These are phyloP conservation scores for Penicillium sp. DNA, from an alignment of 2,329 filamentous ascomycete genomes.

Conservation along the genomic window DNA sequence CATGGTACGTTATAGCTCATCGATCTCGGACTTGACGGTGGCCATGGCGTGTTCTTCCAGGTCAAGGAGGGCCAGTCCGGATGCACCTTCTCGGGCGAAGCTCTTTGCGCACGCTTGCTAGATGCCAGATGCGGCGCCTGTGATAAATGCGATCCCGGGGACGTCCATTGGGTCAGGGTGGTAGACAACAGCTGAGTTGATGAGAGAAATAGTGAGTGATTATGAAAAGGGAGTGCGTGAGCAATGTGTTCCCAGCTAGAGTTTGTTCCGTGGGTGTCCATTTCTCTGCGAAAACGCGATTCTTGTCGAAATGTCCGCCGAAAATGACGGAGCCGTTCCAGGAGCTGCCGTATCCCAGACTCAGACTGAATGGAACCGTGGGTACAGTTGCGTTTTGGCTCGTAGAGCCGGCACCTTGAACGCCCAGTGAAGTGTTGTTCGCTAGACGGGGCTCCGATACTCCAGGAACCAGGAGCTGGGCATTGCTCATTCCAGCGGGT, in stretches of 20 bases:
- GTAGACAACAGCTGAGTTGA: background rate
- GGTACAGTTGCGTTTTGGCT: too few species aligned
- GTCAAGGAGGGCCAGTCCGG: slow-evolving; percentile 19
- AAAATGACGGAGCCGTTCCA: too few species aligned
- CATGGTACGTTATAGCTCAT: slow-evolving; percentile 5
- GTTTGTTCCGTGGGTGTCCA: too few species aligned
- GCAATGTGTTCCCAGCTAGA: background rate
- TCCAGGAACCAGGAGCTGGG: too few species aligned
- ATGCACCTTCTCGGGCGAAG: slow-evolving; percentile 17
- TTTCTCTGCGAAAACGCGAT: too few species aligned
- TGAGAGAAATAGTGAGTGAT: background rate
- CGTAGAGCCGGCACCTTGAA: too few species aligned
- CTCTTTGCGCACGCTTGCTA: slow-evolving; percentile 16
- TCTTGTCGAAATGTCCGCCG: too few species aligned
- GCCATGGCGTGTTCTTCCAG: slow-evolving; percentile 12
- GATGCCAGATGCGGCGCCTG: slow-evolving; percentile 22
- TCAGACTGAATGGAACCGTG: too few species aligned
- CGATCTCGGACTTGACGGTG: slow-evolving; percentile 16
- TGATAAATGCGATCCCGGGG: slow-evolving; percentile 20
- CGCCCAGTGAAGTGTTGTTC: too few species aligned
- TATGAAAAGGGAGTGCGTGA: background rate
- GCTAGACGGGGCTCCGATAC: too few species aligned
- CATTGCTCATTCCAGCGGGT: too few species aligned
- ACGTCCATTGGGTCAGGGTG: slow-evolving; percentile 16
- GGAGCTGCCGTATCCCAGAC: too few species aligned